A percentile compares a stretch with the other conserved stretches of the same genome.
Evolutionary conservation across 2,329 filamentous ascomycete species (phyloP).

Genomic region (Alternaria alternata): DNA sequence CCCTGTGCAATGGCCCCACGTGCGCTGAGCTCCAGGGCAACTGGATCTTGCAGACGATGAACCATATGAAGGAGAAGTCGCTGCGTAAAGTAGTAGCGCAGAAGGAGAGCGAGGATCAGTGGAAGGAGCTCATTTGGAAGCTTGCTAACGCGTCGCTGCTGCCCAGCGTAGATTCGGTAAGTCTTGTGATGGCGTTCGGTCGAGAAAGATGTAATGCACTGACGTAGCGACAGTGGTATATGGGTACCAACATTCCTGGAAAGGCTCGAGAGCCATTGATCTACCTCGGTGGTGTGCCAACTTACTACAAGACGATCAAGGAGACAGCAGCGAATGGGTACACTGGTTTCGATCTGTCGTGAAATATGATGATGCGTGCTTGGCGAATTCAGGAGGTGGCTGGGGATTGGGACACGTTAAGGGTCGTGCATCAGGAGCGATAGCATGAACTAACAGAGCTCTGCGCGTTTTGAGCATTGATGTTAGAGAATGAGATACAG

Average conservation of each 20-base stretch:
- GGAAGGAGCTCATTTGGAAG: constrained; percentile 61
- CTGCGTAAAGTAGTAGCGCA: constrained; percentile 63
- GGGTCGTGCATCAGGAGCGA: background rate
- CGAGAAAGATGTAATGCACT: background rate
- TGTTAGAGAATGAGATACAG: too few relatives aligned
- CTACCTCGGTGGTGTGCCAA: constrained; percentile 51
- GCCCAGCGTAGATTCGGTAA: constrained; percentile 51
- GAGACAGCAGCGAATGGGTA: constrained; percentile 27
- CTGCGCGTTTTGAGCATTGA: too few relatives aligned
- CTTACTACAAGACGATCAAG: constrained; percentile 30
- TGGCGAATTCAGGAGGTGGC: background rate
- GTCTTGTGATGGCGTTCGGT: background rate
- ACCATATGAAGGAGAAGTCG: constrained; percentile 56
- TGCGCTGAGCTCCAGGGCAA: constrained; percentile 64
- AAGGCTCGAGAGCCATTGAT: constrained; percentile 63
- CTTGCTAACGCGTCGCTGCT: constrained; percentile 59
- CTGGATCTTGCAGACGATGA: constrained; percentile 63
- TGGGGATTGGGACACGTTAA: constrained; percentile 13
- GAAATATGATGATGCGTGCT: background rate
- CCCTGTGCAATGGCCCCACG: constrained; percentile 65
- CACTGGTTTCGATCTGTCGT: constrained; percentile 21
- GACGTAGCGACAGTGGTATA: constrained; percentile 55
- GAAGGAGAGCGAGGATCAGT: constrained; percentile 55
- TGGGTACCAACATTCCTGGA: constrained; percentile 64
- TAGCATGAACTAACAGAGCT: too few relatives aligned